Conservation (phyloP, 2,329 filamentous ascomycete genomes). For the Didymella pomorum region DNA sequence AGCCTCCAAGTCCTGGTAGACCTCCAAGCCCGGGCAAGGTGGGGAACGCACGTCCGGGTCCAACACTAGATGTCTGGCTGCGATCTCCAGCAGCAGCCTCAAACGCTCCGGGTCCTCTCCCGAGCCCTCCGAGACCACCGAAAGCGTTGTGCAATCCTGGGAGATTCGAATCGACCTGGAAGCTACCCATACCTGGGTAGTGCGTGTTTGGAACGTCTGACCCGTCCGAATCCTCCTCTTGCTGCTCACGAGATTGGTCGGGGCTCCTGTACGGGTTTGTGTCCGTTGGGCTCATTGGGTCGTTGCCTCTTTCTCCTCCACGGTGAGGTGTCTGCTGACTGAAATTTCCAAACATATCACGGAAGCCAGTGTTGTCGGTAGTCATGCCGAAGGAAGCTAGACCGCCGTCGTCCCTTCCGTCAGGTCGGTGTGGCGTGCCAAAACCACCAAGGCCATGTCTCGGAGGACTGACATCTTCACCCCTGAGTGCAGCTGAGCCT, state of each 20-base stretch:
- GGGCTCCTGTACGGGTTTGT: slow-evolving; percentile 97
- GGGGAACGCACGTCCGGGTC: slow-evolving; percentile 74
- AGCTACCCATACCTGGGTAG: slow-evolving; percentile 61
- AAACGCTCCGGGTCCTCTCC: slow-evolving; percentile 51
- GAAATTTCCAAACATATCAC: slow-evolving; percentile 65
- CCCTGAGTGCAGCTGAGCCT: slow-evolving; percentile 77
- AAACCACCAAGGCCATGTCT: slow-evolving; percentile 56
- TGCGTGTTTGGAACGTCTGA: slow-evolving; percentile 61
- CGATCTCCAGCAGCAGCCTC: slow-evolving; percentile 79
- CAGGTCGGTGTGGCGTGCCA: slow-evolving; percentile 55
- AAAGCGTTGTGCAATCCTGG: slow-evolving; percentile 59
- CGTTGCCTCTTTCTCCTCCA: slow-evolving; percentile 59
- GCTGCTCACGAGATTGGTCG: slow-evolving; percentile 73
- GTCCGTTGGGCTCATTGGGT: slow-evolving; percentile 87
- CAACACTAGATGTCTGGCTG: slow-evolving; percentile 90
- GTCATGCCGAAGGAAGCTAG: slow-evolving; percentile 69
- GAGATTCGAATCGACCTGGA: slow-evolving; percentile 59
- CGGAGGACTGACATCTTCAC: slow-evolving; percentile 71
- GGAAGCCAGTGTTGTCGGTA: slow-evolving; percentile 63
- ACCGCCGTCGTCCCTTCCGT: slow-evolving; percentile 65
- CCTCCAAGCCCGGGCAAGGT: slow-evolving; percentile 67
- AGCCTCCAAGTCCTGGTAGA: slow-evolving; percentile 65
- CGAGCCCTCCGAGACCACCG: slow-evolving; percentile 64
- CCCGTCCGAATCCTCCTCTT: slow-evolving; percentile 66
- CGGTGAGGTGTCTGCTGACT: slow-evolving; percentile 63